Conservation (phyloP, 1,284 basidiomycete species). For the Volvariella surrecta region DNA sequence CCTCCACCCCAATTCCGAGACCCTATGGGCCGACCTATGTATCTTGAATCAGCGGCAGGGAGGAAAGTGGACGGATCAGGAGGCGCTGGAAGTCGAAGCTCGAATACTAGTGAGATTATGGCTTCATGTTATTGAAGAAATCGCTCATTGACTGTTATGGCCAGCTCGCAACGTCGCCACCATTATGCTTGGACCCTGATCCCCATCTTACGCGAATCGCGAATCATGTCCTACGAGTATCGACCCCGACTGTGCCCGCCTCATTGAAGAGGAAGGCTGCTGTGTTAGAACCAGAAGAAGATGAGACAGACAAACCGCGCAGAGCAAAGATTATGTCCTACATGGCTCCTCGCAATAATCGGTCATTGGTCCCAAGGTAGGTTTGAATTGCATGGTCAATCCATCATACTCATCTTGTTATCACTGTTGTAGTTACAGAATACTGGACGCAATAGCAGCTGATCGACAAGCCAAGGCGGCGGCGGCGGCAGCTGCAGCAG, state of each 20-base stretch:
- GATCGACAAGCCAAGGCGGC: constrained; percentile 20
- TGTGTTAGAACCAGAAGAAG: constrained; percentile 57
- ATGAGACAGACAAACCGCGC: constrained; percentile 61
- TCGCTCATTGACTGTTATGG: not conserved
- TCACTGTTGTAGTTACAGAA: constrained; percentile 33
- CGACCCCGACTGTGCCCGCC: constrained; percentile 57
- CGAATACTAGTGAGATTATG: constrained; percentile 49
- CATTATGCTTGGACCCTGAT: constrained; percentile 70
- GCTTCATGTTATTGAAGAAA: constrained; percentile 7
- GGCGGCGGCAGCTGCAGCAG: constrained; percentile 16
- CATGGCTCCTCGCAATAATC: constrained; percentile 60
- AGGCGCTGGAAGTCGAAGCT: constrained; percentile 65
- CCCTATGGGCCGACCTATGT: constrained; percentile 70
- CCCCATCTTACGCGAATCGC: constrained; percentile 64
- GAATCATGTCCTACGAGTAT: constrained; percentile 60
- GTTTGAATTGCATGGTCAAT: constrained; percentile 12
- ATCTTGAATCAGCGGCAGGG: constrained; percentile 49
- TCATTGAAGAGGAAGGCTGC: constrained; percentile 72
- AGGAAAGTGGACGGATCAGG: constrained; percentile 54
- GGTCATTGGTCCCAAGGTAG: constrained; percentile 39
- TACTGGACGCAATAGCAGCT: constrained; percentile 40
- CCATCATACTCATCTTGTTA: constrained; percentile 2
- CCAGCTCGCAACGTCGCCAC: constrained; percentile 62
- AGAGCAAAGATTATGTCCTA: constrained; percentile 66
- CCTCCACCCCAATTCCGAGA: constrained; percentile 65